Evolutionary conservation across 129 eudicot species (phyloP).

Genomic region (Lonicera japonica): DNA sequence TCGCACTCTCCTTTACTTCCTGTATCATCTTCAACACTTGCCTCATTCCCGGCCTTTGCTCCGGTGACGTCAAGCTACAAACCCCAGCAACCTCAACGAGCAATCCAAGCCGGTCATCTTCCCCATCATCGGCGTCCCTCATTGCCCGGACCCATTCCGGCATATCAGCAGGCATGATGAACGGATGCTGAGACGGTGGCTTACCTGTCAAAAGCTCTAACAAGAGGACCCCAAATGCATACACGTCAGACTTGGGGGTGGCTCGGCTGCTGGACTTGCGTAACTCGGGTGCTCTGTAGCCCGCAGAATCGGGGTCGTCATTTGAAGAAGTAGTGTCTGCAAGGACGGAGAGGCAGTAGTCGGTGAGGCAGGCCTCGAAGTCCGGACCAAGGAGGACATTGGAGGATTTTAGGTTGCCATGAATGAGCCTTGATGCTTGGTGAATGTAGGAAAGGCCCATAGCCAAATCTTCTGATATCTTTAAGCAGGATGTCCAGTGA

Average conservation of each 20-base stretch:
- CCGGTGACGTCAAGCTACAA: slow-evolving; percentile 79
- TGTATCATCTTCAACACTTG: slow-evolving; percentile 83
- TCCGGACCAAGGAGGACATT: slow-evolving; percentile 77
- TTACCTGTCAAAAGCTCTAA: slow-evolving; percentile 79
- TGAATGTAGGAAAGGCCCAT: slow-evolving; percentile 86
- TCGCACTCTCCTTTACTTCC: slow-evolving; percentile 66
- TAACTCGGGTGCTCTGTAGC: slow-evolving; percentile 70
- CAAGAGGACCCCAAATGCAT: slow-evolving; percentile 74
- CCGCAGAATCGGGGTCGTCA: slow-evolving; percentile 45
- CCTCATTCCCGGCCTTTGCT: slow-evolving; percentile 85
- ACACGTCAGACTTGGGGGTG: slow-evolving; percentile 64
- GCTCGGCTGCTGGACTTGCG: slow-evolving; percentile 45
- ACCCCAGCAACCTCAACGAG: slow-evolving; percentile 71
- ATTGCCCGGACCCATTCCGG: slow-evolving; percentile 76
- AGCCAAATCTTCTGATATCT: slow-evolving; percentile 93
- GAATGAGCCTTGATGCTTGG: slow-evolving; percentile 70
- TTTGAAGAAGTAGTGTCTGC: slow-evolving; percentile 41
- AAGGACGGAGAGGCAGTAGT: slow-evolving; percentile 54
- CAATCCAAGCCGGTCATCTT: slow-evolving; percentile 58
- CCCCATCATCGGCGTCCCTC: slow-evolving; percentile 57
- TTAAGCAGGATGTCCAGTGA: slow-evolving; percentile 94
- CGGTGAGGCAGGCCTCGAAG: slow-evolving; percentile 88
- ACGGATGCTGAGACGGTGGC: slow-evolving; percentile 80
- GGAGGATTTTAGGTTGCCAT: slow-evolving; percentile 85
- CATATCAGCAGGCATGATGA: slow-evolving; percentile 61